A percentile compares a stretch with the other conserved stretches of the same genome.
Conservation (phyloP, 768 basidiomycete species). For the Dioszegia hungarica region DNA sequence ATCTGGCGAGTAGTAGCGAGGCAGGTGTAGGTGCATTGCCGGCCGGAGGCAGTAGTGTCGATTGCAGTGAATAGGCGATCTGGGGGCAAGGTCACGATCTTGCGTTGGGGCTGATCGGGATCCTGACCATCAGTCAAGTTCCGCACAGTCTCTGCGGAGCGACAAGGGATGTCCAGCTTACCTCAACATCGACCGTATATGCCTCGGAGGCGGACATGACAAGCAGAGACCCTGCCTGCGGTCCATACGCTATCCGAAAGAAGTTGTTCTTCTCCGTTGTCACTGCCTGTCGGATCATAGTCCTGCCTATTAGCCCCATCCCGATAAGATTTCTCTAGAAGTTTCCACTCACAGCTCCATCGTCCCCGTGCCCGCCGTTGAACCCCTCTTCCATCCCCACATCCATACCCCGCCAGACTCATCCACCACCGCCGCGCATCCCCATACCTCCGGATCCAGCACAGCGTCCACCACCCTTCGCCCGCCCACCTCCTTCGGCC, state of each 20-base stretch:
- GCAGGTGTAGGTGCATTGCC: constrained; percentile 10
- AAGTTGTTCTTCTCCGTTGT: constrained; percentile 16
- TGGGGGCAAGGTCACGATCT: no score
- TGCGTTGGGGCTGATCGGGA: no score
- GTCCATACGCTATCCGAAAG: constrained; percentile 28
- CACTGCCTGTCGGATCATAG: constrained; percentile 10
- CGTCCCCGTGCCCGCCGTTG: constrained; percentile 2
- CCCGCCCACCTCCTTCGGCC: constrained; percentile 18
- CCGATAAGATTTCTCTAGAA: not conserved
- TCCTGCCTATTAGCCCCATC: constrained; percentile 8
- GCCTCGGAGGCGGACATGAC: constrained; percentile 18
- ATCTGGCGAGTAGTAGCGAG: constrained; percentile 25
- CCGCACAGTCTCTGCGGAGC: no score
- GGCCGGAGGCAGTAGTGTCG: constrained; percentile 19
- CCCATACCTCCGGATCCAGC: constrained; percentile 24
- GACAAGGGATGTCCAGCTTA: no score
- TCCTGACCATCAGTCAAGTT: no score
- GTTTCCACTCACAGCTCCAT: constrained; percentile 23
- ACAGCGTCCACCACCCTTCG: constrained; percentile 26
- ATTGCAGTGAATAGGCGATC: constrained; percentile 19
- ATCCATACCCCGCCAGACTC: constrained; percentile 36
- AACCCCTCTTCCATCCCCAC: constrained; percentile 23
- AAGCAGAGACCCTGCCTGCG: constrained; percentile 20
- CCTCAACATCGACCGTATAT: constrained; percentile 21
- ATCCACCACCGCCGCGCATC: constrained; percentile 26